Evolutionary conservation across 169 alveolate genomes (phyloP).

Genomic region (Cryptosporidium felis): DNA sequence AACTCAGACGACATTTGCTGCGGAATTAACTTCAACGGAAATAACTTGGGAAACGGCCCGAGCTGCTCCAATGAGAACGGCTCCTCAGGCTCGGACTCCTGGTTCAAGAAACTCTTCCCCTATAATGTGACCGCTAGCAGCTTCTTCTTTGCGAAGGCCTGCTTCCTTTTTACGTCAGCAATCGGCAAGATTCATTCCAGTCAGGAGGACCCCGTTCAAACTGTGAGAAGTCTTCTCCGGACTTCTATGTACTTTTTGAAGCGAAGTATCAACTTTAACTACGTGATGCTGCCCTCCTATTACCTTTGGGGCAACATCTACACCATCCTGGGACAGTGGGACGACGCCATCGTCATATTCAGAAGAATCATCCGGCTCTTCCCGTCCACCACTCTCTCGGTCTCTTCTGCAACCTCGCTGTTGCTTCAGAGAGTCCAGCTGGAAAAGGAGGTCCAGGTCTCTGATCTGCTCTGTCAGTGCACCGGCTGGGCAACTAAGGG

Average conservation of each 20-base stretch:
- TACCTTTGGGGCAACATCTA: slow-evolving; percentile 60
- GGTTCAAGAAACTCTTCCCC: slow-evolving; percentile 51
- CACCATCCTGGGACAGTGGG: slow-evolving; percentile 53
- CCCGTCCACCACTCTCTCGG: slow-evolving; percentile 32
- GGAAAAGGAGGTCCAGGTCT: slow-evolving; percentile 14
- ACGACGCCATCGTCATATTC: slow-evolving; percentile 54
- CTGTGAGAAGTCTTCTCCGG: slow-evolving; percentile 21
- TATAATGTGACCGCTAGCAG: slow-evolving; percentile 28
- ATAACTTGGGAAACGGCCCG: neutral
- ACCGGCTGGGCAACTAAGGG: slow-evolving; percentile 52
- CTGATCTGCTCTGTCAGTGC: slow-evolving; percentile 33
- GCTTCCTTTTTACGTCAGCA: slow-evolving; percentile 32
- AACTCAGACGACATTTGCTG: slow-evolving; percentile 45
- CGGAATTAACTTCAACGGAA: slow-evolving; percentile 36
- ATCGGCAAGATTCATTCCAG: slow-evolving; percentile 12
- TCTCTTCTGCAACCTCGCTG: slow-evolving; percentile 41
- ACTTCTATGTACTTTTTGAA: slow-evolving; percentile 57
- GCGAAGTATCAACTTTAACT: slow-evolving; percentile 47
- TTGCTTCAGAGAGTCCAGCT: slow-evolving; percentile 49
- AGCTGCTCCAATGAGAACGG: neutral
- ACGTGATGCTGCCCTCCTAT: slow-evolving; percentile 36
- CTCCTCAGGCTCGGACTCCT: neutral
- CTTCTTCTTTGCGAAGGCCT: slow-evolving; percentile 29
- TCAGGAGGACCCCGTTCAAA: neutral
- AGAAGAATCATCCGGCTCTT: slow-evolving; percentile 48